Conservation (phyloP, 2,329 filamentous ascomycete species). For the Paraphaeosphaeria sporulosa region DNA sequence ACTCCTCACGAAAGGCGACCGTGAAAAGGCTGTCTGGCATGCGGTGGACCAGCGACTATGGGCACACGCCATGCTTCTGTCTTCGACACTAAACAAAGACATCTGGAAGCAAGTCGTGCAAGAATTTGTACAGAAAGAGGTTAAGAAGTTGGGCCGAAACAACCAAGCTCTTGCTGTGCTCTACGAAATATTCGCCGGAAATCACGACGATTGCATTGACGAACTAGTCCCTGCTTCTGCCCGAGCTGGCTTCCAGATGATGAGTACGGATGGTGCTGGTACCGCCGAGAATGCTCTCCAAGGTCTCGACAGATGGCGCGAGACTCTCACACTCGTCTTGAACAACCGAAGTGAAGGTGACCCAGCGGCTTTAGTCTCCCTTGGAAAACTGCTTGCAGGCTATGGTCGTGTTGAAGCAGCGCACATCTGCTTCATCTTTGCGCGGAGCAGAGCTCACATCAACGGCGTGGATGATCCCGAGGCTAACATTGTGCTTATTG, state of each 20-base stretch:
- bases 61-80: conserved; percentile 94
- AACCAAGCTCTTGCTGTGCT: conserved; percentile 89
- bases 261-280: conserved; percentile 71
- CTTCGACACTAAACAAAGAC: conserved; percentile 75
- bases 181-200: conserved; percentile 93
- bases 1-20: conserved; percentile 78
- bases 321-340: conserved; percentile 84
- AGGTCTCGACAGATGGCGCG: conserved; percentile 91
- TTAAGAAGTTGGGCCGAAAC: conserved; percentile 79
- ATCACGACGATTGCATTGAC: conserved; percentile 92
- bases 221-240: conserved; percentile 94
- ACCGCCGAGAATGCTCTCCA: conserved; percentile 76
- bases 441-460: conserved; percentile 73
- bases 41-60: conserved; percentile 93
- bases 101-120: conserved; percentile 93
- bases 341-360: conserved; percentile 89
- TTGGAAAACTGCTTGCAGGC: conserved; percentile 81
- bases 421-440: conserved; percentile 93
- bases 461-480: conserved; percentile 83
- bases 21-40: conserved; percentile 91
- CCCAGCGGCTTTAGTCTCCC: conserved; percentile 75
- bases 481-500: conserved; percentile 81
- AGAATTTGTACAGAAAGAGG: conserved; percentile 94
- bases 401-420: conserved; percentile 92
- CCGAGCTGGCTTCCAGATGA: conserved; percentile 87